Percentiles rank a stretch among this genome's conserved stretches.
These are phyloP conservation scores for Boletus pseudopeckii DNA, from an alignment of 768 basidiomycete genomes.

Conservation along the genomic window DNA sequence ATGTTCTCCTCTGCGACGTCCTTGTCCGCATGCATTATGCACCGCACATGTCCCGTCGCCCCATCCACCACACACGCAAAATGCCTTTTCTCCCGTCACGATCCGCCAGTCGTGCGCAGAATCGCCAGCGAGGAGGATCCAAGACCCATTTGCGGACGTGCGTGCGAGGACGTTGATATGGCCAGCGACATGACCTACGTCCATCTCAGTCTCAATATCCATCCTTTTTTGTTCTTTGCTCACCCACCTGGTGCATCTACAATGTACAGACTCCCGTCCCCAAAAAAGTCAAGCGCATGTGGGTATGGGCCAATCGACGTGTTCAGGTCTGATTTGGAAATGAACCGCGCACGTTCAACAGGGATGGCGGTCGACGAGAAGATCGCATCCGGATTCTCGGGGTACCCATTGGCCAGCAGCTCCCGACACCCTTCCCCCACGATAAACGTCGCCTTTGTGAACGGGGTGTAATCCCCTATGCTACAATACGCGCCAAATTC, in stretches of 20 bases:
- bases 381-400: conserved; percentile 34
- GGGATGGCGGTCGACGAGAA: conserved; percentile 38
- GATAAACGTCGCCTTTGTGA: conserved; percentile 45
- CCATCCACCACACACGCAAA: conserved; percentile 27
- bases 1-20: conserved; percentile 43
- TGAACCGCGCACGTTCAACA: conserved; percentile 36
- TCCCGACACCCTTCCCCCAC: conserved; percentile 40
- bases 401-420: conserved; percentile 41
- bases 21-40: conserved; percentile 40
- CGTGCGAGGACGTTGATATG: no score
- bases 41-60: no score
- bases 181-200: no score
- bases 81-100: no score
- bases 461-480: conserved; percentile 45
- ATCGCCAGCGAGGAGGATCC: no score
- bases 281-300: conserved; percentile 48
- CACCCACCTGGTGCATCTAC: no score
- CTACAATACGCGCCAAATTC: conserved; percentile 6
- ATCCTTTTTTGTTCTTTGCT: no score
- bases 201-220: no score
- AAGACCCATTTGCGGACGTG: no score
- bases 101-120: no score
- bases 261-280: conserved; percentile 57
- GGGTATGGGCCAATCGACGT: conserved; percentile 50
- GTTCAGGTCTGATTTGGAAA: conserved; percentile 32